Conservation (phyloP, 352 stramenopile genomes). For the Pilasporangium apinafurcum region DNA sequence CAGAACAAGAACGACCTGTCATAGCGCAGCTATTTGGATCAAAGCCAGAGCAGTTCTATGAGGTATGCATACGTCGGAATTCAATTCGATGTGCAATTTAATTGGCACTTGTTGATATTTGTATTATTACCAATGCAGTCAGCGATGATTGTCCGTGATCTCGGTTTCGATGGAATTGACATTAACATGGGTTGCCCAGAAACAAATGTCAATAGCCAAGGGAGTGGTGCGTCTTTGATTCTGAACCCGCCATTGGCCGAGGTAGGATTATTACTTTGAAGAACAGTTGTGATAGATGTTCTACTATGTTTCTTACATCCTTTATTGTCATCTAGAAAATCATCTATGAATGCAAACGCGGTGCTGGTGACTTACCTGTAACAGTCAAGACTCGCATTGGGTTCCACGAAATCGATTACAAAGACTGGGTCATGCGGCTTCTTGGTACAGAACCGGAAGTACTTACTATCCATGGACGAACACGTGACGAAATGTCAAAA, state of each 20-base stretch:
- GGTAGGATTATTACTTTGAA: slow-evolving; percentile 6
- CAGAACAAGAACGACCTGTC: slow-evolving; percentile 61
- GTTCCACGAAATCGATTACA: slow-evolving; percentile 71
- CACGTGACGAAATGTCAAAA: slow-evolving; percentile 78
- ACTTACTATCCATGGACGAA: slow-evolving; percentile 73
- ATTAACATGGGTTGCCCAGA: slow-evolving; percentile 86
- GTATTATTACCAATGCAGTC: slow-evolving; percentile 23
- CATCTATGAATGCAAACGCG: slow-evolving; percentile 59
- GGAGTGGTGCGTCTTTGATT: slow-evolving; percentile 63
- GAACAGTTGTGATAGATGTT: too few relatives aligned
- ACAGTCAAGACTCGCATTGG: slow-evolving; percentile 79
- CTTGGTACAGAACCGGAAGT: slow-evolving; percentile 62
- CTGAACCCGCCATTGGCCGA: slow-evolving; percentile 45
- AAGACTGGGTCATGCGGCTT: slow-evolving; percentile 69
- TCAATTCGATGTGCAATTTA: not conserved
- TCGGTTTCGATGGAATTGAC: slow-evolving; percentile 82
- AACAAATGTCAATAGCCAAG: slow-evolving; percentile 73
- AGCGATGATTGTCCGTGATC: slow-evolving; percentile 63
- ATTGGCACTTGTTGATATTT: not conserved
- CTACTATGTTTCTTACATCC: too few relatives aligned
- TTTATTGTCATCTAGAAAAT: slow-evolving; percentile 38
- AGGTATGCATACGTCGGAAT: slow-evolving; percentile 23
- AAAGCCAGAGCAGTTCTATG: slow-evolving; percentile 82
- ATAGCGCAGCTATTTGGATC: slow-evolving; percentile 82
- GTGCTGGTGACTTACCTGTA: slow-evolving; percentile 54